Percentiles rank a stretch among this genome's conserved stretches.
Conservation (phyloP, 441 rosid species). For the Adansonia rubrostipa region DNA sequence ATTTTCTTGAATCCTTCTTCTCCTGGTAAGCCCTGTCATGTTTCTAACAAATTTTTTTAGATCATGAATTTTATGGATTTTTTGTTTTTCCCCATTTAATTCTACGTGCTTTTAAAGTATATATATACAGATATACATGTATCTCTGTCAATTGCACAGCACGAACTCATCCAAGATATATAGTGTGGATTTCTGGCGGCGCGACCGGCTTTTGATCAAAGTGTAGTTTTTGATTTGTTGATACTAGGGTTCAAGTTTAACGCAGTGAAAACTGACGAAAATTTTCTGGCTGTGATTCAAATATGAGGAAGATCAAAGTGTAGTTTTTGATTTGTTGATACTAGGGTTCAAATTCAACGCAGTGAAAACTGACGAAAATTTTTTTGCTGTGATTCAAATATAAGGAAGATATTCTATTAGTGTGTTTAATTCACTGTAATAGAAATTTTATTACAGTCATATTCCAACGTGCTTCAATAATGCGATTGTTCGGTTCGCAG, state of each 20-base stretch:
- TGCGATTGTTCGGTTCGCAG: too few species aligned
- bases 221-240: background rate
- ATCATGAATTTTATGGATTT: background rate
- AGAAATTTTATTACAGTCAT: too few species aligned
- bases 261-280: too few species aligned
- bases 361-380: too few species aligned
- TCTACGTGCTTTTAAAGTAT: too few species aligned
- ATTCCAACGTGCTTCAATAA: too few species aligned
- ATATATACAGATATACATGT: too few species aligned
- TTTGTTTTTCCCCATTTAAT: too few species aligned
- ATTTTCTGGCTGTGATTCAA: too few species aligned
- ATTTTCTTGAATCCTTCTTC: background rate
- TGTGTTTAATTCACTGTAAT: too few species aligned
- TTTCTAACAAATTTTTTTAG: background rate
- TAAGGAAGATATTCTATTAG: too few species aligned
- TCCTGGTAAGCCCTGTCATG: conserved; percentile 27
- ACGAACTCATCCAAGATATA: background rate
- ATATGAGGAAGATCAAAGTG: background rate
- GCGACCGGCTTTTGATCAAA: background rate
- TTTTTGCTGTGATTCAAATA: too few species aligned
- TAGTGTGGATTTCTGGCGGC: background rate
- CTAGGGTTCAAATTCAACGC: background rate
- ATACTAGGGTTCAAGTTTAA: background rate
- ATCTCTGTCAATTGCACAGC: background rate
- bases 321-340: background rate